A percentile compares a stretch with the other conserved stretches of the same genome.
Evolutionary conservation across 805 yeast genomes (phyloP).

Genomic region (Metschnikowia lochheadii): DNA sequence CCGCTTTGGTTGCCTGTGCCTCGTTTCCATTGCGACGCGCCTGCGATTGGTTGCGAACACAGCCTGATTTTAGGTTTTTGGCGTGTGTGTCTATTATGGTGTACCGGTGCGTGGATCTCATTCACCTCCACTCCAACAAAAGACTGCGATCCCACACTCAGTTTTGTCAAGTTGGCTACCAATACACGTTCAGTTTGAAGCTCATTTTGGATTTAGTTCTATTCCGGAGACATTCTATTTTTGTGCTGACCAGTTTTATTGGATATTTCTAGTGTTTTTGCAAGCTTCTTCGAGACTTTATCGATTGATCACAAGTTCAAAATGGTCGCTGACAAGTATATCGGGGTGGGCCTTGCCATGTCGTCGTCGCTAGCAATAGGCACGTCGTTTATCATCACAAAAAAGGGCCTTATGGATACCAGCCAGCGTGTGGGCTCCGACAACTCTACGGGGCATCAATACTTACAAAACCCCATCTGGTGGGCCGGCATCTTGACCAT

Average conservation of each 20-base stretch:
- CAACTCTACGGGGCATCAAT: constrained; percentile 68
- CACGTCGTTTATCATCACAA: constrained; percentile 82
- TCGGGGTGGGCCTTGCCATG: constrained; percentile 84
- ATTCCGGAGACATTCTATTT: background rate
- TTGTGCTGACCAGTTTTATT: no score
- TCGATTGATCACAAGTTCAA: background rate
- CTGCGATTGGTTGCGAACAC: background rate
- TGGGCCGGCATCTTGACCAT: constrained; percentile 88
- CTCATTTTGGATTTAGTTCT: no score
- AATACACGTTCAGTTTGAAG: background rate
- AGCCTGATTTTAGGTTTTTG: background rate
- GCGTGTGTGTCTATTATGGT: background rate
- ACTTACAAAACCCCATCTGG: constrained; percentile 84
- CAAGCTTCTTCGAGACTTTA: background rate
- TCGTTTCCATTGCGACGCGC: background rate
- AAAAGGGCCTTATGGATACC: constrained; percentile 76
- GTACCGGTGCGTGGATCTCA: background rate
- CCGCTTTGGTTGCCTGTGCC: background rate
- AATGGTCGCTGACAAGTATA: constrained; percentile 75
- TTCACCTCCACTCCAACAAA: background rate
- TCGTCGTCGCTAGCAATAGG: constrained; percentile 88
- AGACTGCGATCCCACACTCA: background rate
- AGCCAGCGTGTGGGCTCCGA: constrained; percentile 43
- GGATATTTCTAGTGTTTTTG: background rate
- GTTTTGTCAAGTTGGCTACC: background rate